Evolutionary conservation across 306 rosid genomes (phyloP).

Genomic region (Corylus americana): DNA sequence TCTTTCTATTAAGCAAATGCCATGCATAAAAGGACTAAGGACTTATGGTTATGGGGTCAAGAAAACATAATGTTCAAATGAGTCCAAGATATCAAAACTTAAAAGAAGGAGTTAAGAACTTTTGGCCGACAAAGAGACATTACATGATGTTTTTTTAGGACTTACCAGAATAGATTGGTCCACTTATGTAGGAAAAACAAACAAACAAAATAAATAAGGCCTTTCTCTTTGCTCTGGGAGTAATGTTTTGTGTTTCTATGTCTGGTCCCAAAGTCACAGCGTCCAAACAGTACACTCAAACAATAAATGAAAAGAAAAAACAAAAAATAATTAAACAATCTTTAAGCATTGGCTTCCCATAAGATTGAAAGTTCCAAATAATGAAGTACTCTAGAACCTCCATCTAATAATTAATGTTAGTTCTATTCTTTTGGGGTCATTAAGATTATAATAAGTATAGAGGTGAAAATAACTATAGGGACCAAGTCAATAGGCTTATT

Average conservation of each 20-base stretch:
- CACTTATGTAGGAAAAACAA: background rate
- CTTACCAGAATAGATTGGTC: conserved; percentile 13
- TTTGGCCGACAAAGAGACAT: conserved; percentile 48
- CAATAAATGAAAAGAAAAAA: no score
- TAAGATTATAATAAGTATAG: no score
- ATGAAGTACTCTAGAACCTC: background rate
- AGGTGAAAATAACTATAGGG: background rate
- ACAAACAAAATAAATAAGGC: background rate
- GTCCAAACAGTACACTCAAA: background rate
- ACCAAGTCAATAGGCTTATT: background rate
- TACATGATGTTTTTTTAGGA: conserved; percentile 26
- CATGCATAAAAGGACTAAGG: background rate
- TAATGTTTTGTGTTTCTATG: conserved; percentile 16
- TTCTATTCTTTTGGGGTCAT: background rate
- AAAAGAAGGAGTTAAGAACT: background rate
- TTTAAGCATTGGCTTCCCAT: conserved; percentile 1
- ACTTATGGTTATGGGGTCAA: conserved; percentile 5
- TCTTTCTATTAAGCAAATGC: background rate
- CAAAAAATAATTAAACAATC: no score
- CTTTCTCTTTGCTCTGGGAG: background rate
- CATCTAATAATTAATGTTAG: background rate
- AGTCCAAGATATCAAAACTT: background rate
- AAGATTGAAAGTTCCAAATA: conserved; percentile 9
- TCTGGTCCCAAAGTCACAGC: background rate
- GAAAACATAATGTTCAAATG: background rate